Percentiles rank a stretch among this genome's conserved stretches.
Evolutionary conservation across 257 asterid genomes (phyloP).

Genomic region (Solanum neorickii): DNA sequence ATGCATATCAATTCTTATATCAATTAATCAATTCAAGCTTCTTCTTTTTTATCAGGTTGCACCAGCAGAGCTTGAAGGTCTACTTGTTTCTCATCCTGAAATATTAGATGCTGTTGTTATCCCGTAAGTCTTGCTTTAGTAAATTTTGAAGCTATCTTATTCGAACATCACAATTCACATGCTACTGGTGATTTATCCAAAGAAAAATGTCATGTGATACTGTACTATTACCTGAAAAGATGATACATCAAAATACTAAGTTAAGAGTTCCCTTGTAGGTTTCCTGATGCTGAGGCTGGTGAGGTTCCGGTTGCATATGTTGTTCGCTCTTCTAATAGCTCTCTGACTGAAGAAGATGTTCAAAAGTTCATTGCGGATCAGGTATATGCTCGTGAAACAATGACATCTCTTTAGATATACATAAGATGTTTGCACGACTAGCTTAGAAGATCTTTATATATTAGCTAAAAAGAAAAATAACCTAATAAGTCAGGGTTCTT

Average conservation of each 20-base stretch:
- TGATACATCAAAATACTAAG: not conserved
- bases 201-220: not conserved
- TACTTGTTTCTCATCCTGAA: conserved; percentile 86
- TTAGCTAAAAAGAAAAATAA: not conserved
- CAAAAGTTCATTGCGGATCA: conserved; percentile 78
- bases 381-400: conserved; percentile 32
- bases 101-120: conserved; percentile 89
- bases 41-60: conserved; percentile 50
- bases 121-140: conserved; percentile 43
- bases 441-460: not conserved
- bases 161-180: not conserved
- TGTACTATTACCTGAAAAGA: not conserved
- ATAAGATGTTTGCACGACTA: not conserved
- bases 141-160: not conserved
- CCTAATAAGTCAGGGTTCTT: not conserved
- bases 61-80: conserved; percentile 98
- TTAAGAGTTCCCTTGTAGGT: conserved; percentile 24
- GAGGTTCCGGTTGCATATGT: conserved; percentile 86
- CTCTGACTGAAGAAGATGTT: conserved; percentile 74
- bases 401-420: not conserved
- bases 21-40: not conserved
- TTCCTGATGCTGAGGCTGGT: conserved; percentile 97
- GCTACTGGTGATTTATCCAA: not conserved
- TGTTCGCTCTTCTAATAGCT: conserved; percentile 76
- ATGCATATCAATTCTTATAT: not conserved